A percentile compares a stretch with the other conserved stretches of the same genome.
phyloP scores from a whole-genome alignment of 306 rosid genomes.

The Cucumis cinereus region DNA sequence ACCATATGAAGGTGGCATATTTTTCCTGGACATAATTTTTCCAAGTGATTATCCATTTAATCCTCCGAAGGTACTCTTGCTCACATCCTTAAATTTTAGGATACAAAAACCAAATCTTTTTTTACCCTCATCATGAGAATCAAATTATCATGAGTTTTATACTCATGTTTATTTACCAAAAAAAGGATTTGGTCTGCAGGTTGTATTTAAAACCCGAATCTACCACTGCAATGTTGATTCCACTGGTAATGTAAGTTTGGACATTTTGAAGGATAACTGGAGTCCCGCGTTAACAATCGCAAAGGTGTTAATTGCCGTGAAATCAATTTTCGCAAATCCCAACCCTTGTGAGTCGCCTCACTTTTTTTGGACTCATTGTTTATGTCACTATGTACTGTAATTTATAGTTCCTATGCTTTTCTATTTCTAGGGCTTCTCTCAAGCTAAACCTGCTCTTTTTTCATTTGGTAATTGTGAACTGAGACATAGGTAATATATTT shows the following conservation, averaged over 20 bases:
- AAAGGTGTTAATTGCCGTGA: conserved; percentile 58
- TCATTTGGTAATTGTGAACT: not conserved
- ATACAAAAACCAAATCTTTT: not conserved
- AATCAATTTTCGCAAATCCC: conserved; percentile 54
- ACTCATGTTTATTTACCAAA: not conserved
- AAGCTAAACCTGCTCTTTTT: not conserved
- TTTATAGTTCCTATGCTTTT: not conserved
- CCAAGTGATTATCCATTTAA: conserved; percentile 79
- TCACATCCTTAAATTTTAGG: not conserved
- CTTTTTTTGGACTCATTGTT: not conserved
- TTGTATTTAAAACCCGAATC: conserved; percentile 72
- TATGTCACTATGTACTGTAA: not conserved
- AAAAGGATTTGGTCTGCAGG: conserved; percentile 33
- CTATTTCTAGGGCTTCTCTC: not conserved
- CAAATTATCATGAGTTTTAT: not conserved
- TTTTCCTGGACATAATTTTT: conserved; percentile 67
- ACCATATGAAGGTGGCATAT: conserved; percentile 77
- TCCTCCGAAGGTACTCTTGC: conserved; percentile 57
- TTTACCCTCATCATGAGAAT: not conserved
- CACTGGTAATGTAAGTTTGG: conserved; percentile 46
- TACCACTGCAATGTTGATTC: conserved; percentile 79
- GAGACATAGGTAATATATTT: not conserved
- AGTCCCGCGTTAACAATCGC: conserved; percentile 87
- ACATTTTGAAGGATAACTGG: conserved; percentile 77
- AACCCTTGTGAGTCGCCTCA: conserved; percentile 60